These are phyloP conservation scores for Colletotrichum neosansevieriae DNA, from an alignment of 2,329 filamentous ascomycete genomes.

Conservation along the genomic window DNA sequence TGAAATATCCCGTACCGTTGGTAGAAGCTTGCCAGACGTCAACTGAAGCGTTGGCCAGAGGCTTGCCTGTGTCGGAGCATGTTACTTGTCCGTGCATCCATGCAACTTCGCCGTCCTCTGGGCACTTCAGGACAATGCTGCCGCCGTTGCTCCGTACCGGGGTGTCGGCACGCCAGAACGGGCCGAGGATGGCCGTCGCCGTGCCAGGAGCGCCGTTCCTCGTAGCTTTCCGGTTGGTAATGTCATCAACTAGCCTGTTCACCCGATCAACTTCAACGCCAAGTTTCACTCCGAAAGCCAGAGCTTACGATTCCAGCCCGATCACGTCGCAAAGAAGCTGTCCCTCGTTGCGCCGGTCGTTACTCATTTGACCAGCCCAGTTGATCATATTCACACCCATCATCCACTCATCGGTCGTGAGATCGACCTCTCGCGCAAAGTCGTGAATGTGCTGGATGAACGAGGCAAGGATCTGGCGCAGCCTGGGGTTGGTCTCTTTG, in stretches of 20 bases:
- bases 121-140: slow-evolving; percentile 70
- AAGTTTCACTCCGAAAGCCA: no score
- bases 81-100: slow-evolving; percentile 73
- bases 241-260: slow-evolving; percentile 78
- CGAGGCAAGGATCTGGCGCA: slow-evolving; percentile 74
- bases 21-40: slow-evolving; percentile 86
- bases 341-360: slow-evolving; percentile 77
- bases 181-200: slow-evolving; percentile 83
- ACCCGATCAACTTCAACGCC: background rate
- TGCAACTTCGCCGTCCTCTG: slow-evolving; percentile 62
- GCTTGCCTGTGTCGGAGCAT: slow-evolving; percentile 71
- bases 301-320: slow-evolving; percentile 74
- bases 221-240: slow-evolving; percentile 75
- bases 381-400: slow-evolving; percentile 70
- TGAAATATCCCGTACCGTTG: slow-evolving; percentile 62
- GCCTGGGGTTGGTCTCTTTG: slow-evolving; percentile 75
- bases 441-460: slow-evolving; percentile 83
- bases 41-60: slow-evolving; percentile 73
- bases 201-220: slow-evolving; percentile 65
- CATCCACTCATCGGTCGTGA: slow-evolving; percentile 86
- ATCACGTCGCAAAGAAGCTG: slow-evolving; percentile 80
- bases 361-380: slow-evolving; percentile 76
- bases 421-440: slow-evolving; percentile 82
- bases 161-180: slow-evolving; percentile 83
- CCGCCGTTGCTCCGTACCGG: slow-evolving; percentile 77